Percentiles rank a stretch among this genome's conserved stretches.
Conservation (phyloP, 257 asterid genomes). For the Anisodus tanguticus region DNA sequence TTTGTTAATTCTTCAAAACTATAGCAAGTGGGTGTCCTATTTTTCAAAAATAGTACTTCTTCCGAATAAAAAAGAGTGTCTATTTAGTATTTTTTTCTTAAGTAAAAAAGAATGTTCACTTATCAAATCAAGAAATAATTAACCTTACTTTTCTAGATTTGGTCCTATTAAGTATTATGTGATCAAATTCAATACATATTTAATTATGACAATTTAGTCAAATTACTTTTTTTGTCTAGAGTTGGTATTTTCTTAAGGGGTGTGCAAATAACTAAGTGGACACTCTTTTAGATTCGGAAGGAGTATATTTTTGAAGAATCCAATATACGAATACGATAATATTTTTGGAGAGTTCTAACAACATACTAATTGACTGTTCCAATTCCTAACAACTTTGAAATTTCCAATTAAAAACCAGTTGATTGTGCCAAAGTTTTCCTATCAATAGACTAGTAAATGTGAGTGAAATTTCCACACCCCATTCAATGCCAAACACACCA, state of each 20-base stretch:
- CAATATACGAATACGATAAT: not conserved
- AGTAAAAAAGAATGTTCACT: too few species aligned
- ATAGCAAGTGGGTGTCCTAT: accelerated
- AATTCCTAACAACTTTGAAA: slow-evolving; percentile 11
- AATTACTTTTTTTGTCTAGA: too few species aligned
- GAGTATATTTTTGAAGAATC: not conserved
- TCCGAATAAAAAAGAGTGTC: not conserved
- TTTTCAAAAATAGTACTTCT: too few species aligned
- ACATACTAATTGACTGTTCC: not conserved
- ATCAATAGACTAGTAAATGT: slow-evolving; percentile 20
- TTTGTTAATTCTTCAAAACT: not conserved
- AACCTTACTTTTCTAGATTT: too few species aligned
- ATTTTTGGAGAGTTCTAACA: not conserved
- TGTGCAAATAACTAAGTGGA: too few species aligned
- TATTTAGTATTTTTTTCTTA: too few species aligned
- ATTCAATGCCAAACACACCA: slow-evolving; percentile 12
- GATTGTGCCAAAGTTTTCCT: slow-evolving; percentile 19
- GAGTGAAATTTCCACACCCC: slow-evolving; percentile 1
- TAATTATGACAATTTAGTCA: too few species aligned
- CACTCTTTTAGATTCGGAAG: too few species aligned
- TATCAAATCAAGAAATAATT: too few species aligned
- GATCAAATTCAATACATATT: too few species aligned
- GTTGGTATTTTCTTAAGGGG: too few species aligned
- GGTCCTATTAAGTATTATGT: too few species aligned
- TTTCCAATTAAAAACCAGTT: not conserved